These are phyloP conservation scores for Cercospora beticola DNA, from an alignment of 2,329 filamentous ascomycete species.

Conservation along the genomic window DNA sequence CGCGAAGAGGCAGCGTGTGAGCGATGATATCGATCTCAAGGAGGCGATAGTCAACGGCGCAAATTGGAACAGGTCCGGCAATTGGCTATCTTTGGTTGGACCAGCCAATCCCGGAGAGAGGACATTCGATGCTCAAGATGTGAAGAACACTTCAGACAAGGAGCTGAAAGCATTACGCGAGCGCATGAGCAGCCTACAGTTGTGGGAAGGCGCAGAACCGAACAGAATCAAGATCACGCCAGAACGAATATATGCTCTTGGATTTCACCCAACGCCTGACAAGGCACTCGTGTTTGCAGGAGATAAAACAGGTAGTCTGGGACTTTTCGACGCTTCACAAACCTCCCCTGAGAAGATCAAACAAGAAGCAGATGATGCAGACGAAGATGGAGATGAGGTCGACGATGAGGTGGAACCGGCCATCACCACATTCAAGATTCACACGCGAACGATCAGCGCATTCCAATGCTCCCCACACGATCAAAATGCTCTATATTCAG, in stretches of 20 bases:
- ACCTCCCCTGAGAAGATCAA: conserved; percentile 47
- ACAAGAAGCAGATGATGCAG: conserved; percentile 56
- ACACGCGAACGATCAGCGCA: conserved; percentile 81
- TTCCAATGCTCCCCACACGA: conserved; percentile 76
- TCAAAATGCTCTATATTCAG: conserved; percentile 72
- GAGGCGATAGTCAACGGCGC: conserved; percentile 79
- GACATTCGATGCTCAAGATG: conserved; percentile 83
- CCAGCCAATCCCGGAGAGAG: conserved; percentile 75
- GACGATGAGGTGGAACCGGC: conserved; percentile 66
- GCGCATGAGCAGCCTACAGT: conserved; percentile 70
- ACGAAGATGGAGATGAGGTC: conserved; percentile 65
- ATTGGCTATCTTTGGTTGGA: conserved; percentile 67
- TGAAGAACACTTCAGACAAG: conserved; percentile 75
- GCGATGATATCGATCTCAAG: conserved; percentile 67
- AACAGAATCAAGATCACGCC: conserved; percentile 89
- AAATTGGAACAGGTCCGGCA: conserved; percentile 64
- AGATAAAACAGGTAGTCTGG: conserved; percentile 88
- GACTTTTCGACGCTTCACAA: conserved; percentile 86
- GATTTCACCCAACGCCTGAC: conserved; percentile 81
- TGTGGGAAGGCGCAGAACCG: conserved; percentile 83
- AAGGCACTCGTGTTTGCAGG: conserved; percentile 91
- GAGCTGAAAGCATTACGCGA: conserved; percentile 70
- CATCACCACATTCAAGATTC: conserved; percentile 88
- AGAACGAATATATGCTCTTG: conserved; percentile 80
- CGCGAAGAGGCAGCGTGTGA: conserved; percentile 61